These are phyloP conservation scores for Myriosclerotinia duriaeana DNA, from an alignment of 2,329 filamentous ascomycete genomes.

Conservation along the genomic window DNA sequence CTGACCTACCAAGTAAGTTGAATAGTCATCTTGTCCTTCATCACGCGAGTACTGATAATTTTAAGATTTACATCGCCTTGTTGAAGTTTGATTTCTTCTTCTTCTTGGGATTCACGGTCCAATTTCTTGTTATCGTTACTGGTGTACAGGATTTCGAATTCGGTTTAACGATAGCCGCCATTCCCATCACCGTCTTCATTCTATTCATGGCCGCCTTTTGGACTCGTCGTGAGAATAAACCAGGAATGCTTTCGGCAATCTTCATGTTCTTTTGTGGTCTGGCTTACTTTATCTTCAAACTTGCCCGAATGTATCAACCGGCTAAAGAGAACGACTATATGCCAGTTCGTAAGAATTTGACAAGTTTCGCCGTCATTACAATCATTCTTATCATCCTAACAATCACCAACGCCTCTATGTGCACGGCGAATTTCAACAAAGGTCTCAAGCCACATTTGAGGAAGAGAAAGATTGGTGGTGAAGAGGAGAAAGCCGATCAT, in stretches of 20 bases:
- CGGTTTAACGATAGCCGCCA: conserved; percentile 80
- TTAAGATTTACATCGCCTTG: conserved; percentile 90
- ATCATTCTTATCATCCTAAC: conserved; percentile 85
- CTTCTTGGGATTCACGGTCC: conserved; percentile 97
- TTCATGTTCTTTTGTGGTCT: conserved; percentile 84
- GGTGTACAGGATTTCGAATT: conserved; percentile 70
- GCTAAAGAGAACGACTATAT: conserved; percentile 61
- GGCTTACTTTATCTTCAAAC: conserved; percentile 97
- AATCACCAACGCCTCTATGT: conserved; percentile 81
- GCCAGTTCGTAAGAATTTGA: conserved; percentile 80
- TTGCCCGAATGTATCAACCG: conserved; percentile 87
- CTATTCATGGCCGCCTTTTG: conserved; percentile 82
- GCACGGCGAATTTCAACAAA: conserved; percentile 85
- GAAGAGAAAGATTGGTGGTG: conserved; percentile 51
- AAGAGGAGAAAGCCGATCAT: conserved; percentile 52
- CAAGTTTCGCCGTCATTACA: conserved; percentile 90
- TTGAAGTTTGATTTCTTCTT: conserved; percentile 99
- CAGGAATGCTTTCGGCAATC: conserved; percentile 76
- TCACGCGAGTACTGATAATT: conserved; percentile 24
- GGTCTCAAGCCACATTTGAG: conserved; percentile 86
- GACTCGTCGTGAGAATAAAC: conserved; percentile 76
- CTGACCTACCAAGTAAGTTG: conserved; percentile 83
- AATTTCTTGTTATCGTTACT: conserved; percentile 91
- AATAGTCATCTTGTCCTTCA: background rate
- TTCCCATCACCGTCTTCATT: conserved; percentile 87